phyloP scores from a whole-genome alignment of 2,329 filamentous ascomycete species.

The Fusarium piperis region DNA sequence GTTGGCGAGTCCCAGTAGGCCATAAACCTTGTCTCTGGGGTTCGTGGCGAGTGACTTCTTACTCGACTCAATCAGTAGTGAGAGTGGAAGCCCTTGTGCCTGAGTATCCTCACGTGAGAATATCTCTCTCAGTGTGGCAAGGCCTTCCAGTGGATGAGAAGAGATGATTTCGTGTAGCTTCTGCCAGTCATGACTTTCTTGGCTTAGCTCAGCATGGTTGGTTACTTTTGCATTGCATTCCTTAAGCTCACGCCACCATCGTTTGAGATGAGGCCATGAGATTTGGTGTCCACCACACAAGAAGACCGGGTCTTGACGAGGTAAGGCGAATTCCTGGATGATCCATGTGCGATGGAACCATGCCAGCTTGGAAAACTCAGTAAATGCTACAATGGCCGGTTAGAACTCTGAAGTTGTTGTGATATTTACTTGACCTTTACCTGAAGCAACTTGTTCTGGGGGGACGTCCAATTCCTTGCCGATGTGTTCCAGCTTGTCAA shows the following conservation, averaged over 20 bases:
- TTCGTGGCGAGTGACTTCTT: background rate
- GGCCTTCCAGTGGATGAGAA: background rate
- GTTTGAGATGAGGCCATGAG: background rate
- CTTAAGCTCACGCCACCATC: background rate
- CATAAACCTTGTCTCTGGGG: constrained; percentile 3
- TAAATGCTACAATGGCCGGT: background rate
- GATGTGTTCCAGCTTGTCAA: background rate
- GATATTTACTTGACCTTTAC: background rate
- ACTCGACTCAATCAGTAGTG: background rate
- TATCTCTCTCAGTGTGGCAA: background rate
- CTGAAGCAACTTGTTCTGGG: background rate
- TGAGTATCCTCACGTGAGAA: background rate
- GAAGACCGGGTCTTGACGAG: background rate
- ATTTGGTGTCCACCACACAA: background rate
- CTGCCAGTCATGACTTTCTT: background rate
- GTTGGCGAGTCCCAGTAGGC: background rate
- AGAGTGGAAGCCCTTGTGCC: background rate
- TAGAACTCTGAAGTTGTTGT: background rate
- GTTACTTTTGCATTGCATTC: background rate
- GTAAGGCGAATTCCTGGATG: background rate
- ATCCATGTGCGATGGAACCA: constrained; percentile 5
- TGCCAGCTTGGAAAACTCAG: background rate
- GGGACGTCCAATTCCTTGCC: background rate
- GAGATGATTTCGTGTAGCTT: background rate
- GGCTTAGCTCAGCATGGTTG: background rate